A percentile compares a stretch with the other conserved stretches of the same genome.
These are phyloP conservation scores for Aspergillus arachidicola DNA, from an alignment of 2,329 filamentous ascomycete species.

Conservation along the genomic window DNA sequence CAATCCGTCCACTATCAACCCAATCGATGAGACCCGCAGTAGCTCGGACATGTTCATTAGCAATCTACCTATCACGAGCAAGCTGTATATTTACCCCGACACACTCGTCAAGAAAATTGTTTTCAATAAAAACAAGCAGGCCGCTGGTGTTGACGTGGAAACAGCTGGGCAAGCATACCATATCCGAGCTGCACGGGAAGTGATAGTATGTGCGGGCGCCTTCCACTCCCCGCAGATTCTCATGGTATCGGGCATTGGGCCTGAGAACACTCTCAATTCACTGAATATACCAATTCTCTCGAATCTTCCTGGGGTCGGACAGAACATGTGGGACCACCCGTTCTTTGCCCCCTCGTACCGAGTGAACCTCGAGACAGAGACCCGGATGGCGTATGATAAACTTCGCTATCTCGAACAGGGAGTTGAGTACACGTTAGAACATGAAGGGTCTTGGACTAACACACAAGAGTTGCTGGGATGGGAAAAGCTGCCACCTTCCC, in stretches of 20 bases:
- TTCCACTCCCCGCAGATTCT: conserved; percentile 24
- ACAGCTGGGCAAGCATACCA: background rate
- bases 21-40: conserved; percentile 13
- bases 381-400: background rate
- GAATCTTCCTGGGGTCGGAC: conserved; percentile 5
- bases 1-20: conserved; percentile 32
- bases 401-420: background rate
- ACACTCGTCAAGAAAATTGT: background rate
- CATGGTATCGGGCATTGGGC: conserved; percentile 24
- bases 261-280: background rate
- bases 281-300: background rate
- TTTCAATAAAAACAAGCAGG: background rate
- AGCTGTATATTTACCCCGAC: background rate
- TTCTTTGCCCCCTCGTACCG: conserved; percentile 8
- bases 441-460: background rate
- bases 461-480: conserved; percentile 3
- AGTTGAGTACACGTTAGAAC: background rate
- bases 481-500: conserved; percentile 13
- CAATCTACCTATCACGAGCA: background rate
- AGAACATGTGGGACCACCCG: conserved; percentile 14
- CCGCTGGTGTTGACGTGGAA: conserved; percentile 1
- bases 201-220: conserved; percentile 10
- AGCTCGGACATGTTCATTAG: conserved; percentile 11
- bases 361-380: background rate
- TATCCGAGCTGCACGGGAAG: conserved; percentile 1